A percentile compares a stretch with the other conserved stretches of the same genome.
Evolutionary conservation across 306 rosid genomes (phyloP).

Genomic region (Pyrus pyrifolia): DNA sequence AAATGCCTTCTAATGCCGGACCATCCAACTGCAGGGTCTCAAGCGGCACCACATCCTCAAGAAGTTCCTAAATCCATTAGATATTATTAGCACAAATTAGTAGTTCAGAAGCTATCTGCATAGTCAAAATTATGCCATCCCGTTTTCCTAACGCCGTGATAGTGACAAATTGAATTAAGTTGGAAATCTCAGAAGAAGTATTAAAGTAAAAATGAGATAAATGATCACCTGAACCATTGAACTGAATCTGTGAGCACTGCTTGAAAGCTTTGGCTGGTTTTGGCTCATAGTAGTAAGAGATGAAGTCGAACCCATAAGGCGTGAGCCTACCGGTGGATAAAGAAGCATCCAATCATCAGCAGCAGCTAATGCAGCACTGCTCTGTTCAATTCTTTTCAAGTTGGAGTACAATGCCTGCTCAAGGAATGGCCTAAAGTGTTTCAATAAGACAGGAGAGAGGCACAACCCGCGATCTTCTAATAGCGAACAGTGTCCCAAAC

Average conservation of each 20-base stretch:
- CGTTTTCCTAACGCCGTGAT: no score
- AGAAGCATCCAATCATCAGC: slow-evolving; percentile 72
- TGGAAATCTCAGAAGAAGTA: background rate
- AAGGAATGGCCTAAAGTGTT: slow-evolving; percentile 55
- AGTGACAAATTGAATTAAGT: background rate
- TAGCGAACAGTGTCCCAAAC: slow-evolving; percentile 60
- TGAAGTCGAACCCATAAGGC: slow-evolving; percentile 37
- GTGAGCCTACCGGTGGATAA: slow-evolving; percentile 38
- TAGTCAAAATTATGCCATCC: no score
- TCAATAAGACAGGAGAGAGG: slow-evolving; percentile 65
- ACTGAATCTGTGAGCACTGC: slow-evolving; percentile 71
- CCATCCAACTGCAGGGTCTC: slow-evolving; percentile 68
- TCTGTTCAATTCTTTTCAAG: slow-evolving; percentile 74
- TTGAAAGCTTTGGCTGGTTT: slow-evolving; percentile 68
- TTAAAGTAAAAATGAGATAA: background rate
- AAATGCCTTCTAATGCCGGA: slow-evolving; percentile 63
- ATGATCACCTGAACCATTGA: slow-evolving; percentile 73
- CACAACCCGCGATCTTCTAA: slow-evolving; percentile 72
- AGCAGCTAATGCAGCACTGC: slow-evolving; percentile 65
- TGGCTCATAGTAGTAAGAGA: slow-evolving; percentile 24
- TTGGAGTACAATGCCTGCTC: slow-evolving; percentile 50
- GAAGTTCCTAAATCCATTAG: slow-evolving; percentile 51
- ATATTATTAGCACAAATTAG: background rate
- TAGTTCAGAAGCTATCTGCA: background rate
- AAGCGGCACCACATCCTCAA: slow-evolving; percentile 66